Base-by-base conservation (phyloP, 495 filamentous ascomycete species). In the Delitschia confertaspora region DNA sequence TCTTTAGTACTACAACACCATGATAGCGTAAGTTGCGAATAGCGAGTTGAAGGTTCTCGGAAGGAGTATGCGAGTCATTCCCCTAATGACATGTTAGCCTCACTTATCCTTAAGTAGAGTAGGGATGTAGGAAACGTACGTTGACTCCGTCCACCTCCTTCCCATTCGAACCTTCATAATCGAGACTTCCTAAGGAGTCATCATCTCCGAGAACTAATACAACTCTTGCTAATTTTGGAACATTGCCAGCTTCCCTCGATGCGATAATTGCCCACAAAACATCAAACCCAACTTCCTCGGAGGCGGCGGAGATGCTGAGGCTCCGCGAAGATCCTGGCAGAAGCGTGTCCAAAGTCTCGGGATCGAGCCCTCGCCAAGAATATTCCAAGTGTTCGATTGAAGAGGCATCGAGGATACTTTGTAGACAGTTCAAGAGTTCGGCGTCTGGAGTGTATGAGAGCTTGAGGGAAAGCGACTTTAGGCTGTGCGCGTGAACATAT, bases 331-430 rank as follows among this genome's bases (percentile, higher is more conserved):
- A 14, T 9, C 11, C 21, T 13, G 36, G 22, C 5, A 51, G 8
- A 21, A 51, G 29, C 22, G 20, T 23, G 2, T 30, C 20, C 36
- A 53, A 14, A 4, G 30, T 33, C 17, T 27, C 29, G 4, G 44
- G 26, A 9, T 43, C 38, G 3, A 48, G 18, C 10, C 31, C 14
- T 10, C 43, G 37, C 43, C 43, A 53, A 35, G 47, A 42, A 3
- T 47, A 38, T 37, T 48, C 31, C n/a, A 53, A 33, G 3, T 16
- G 25, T 22, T 34, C 24, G 11, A 53, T 43, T 13, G 31, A 32
- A 23, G 49, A 3, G 3, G 20, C 14, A 4, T 35, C 13, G 16
- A 53, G 43, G 22, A 38, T 43, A 2, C 37, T 26, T 22, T 48
- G 33, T 13, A 53, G 25, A 6, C 38, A 42, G 6, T 42, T 38